Conservation (phyloP, 1,139 yeast species). For the Scheffersomyces titani region DNA sequence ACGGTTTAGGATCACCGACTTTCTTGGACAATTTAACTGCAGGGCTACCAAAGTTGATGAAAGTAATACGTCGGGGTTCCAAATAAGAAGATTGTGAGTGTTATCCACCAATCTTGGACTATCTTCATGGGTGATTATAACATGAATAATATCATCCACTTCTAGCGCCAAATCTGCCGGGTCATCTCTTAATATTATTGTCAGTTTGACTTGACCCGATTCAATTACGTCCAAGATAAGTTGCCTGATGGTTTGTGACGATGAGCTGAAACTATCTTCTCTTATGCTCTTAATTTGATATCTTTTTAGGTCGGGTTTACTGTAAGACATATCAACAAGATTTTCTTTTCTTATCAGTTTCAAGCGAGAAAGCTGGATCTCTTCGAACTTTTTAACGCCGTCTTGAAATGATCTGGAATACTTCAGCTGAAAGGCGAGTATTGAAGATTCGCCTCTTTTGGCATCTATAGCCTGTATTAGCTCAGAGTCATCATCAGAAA, state of each 20-base stretch:
- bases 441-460: not conserved
- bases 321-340: not conserved
- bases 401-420: conserved; percentile 29
- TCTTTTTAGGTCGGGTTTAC: conserved; percentile 49
- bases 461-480: conserved; percentile 8
- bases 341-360: not conserved
- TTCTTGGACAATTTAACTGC: conserved; percentile 71
- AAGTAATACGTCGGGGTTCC: conserved; percentile 81
- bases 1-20: conserved; percentile 60
- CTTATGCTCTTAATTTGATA: conserved; percentile 45
- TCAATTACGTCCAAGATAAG: conserved; percentile 51
- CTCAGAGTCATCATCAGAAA: conserved; percentile 28
- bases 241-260: conserved; percentile 32
- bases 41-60: conserved; percentile 84
- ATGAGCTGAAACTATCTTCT: conserved; percentile 26
- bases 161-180: conserved; percentile 47
- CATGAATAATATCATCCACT: conserved; percentile 58
- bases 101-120: conserved; percentile 53
- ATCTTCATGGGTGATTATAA: conserved; percentile 48
- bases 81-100: conserved; percentile 60
- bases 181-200: conserved; percentile 50
- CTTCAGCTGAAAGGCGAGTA: conserved; percentile 12
- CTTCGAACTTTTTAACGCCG: conserved; percentile 27
- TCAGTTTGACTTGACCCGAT: conserved; percentile 26
- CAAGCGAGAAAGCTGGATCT: conserved; percentile 8